Evolutionary conservation across 371 early-diverging fungal genomes (phyloP), one percentile per base, ranked within the genome.

Genomic region (Nematocida sp.): DNA sequence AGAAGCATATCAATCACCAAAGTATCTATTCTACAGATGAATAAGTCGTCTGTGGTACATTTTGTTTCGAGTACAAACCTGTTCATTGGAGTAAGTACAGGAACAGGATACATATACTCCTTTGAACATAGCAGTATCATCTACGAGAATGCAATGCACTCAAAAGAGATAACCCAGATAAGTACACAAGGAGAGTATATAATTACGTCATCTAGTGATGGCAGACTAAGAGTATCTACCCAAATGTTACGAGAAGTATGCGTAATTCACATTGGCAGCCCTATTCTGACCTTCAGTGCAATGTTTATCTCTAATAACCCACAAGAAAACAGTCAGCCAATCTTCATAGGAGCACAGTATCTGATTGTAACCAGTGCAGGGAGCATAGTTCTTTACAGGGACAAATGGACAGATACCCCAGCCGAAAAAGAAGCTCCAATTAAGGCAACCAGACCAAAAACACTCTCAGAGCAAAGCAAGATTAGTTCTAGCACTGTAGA

Each of bases 171-270:
- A 13, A 70, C 58, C 7, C 32, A 45, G n/a, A 61, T 32, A 21
- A 25, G 43, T 23, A 23, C 40, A 29, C 41, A 51, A 25, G 49
- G 60, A 2, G 74, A 60, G 34, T 70, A 35, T 70, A 4, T 70
- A 31, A 38, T 70, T 31, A 70, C 74, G 5, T n/a, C 74, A 7
- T 70, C 74, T 5, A 43, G 58, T 21, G 74, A 70, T 32, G 74
- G 74, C 17, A 34, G 55, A 1, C 35, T 70, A 13, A 29, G 61
- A 17, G 34, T 70, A 35, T 70, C 74, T 31, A 70, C 74, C 13
- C 37, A 29, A 13, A n/a, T 29, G 21, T 41, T 70, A 17, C 13
- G 48, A 45, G 74, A 70, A 43, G 43, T 70, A 13, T 55, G 60
- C 23, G 58, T 61, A 2, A 47, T 70, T 17, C 46, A 57, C 53